phyloP scores from a whole-genome alignment of 495 filamentous ascomycete genomes.

The Daldinia loculata region DNA sequence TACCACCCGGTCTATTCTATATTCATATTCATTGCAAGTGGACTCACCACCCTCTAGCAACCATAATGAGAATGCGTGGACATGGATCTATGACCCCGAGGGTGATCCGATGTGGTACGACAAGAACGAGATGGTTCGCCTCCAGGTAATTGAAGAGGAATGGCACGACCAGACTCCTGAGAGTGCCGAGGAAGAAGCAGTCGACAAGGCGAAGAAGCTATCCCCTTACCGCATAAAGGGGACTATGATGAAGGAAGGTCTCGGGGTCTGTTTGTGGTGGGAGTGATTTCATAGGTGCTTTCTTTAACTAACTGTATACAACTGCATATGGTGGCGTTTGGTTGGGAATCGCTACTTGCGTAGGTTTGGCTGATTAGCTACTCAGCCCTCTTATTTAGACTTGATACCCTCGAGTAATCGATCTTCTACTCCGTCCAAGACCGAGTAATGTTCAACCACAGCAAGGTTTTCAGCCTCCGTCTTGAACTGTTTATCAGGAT shows the following conservation, averaged over 20 bases:
- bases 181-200: slow-evolving; percentile 64
- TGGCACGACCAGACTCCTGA: slow-evolving; percentile 89
- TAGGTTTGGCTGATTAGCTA: slow-evolving; percentile 35
- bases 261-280: slow-evolving; percentile 66
- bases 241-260: slow-evolving; percentile 61
- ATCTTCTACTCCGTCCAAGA: slow-evolving; percentile 86
- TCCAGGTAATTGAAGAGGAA: slow-evolving; percentile 81
- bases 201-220: slow-evolving; percentile 56
- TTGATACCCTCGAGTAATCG: slow-evolving; percentile 71
- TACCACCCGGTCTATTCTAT: slow-evolving; percentile 14
- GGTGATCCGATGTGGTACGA: slow-evolving; percentile 82
- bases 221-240: slow-evolving; percentile 76
- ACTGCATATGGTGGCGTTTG: slow-evolving; percentile 21
- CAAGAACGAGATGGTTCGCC: slow-evolving; percentile 83
- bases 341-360: slow-evolving; percentile 17
- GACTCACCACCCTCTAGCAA: slow-evolving; percentile 57
- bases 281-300: slow-evolving; percentile 39
- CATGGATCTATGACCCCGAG: slow-evolving; percentile 74
- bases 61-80: slow-evolving; percentile 76
- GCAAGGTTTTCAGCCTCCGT: slow-evolving; percentile 94
- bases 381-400: slow-evolving; percentile 40
- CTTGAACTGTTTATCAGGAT: slow-evolving; percentile 91
- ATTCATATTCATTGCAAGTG: not conserved
- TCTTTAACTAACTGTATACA: slow-evolving; percentile 7
- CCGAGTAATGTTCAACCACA: slow-evolving; percentile 90